These are phyloP conservation scores for Aspergillus steynii DNA, from an alignment of 495 filamentous ascomycete genomes.

Conservation along the genomic window DNA sequence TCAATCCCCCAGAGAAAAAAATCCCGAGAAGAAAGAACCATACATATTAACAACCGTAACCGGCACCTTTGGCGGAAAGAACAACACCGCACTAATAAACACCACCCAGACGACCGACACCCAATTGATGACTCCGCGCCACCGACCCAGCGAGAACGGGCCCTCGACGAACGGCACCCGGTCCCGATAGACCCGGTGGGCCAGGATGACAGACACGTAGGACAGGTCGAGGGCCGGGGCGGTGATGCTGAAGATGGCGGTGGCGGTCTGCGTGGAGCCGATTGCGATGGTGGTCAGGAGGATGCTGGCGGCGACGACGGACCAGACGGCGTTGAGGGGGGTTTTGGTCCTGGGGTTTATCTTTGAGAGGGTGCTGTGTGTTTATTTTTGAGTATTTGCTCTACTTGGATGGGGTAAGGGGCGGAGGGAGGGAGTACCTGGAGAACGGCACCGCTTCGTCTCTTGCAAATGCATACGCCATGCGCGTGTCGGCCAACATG, in stretches of 20 bases:
- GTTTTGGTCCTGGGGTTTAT: conserved; percentile 60
- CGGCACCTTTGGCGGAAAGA: conserved; percentile 63
- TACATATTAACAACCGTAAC: conserved; percentile 65
- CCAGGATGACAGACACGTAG: conserved; percentile 68
- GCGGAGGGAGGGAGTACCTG: conserved; percentile 33
- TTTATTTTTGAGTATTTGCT: conserved; percentile 5
- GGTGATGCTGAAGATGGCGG: conserved; percentile 70
- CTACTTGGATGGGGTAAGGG: background rate
- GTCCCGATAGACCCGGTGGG: conserved; percentile 59
- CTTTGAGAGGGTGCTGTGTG: conserved; percentile 53
- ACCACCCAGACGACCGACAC: conserved; percentile 64
- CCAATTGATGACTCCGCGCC: conserved; percentile 59
- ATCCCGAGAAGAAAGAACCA: conserved; percentile 10
- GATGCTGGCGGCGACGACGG: conserved; percentile 64
- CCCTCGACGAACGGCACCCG: conserved; percentile 62
- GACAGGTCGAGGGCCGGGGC: conserved; percentile 69
- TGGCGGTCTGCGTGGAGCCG: conserved; percentile 64
- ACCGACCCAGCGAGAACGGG: conserved; percentile 63
- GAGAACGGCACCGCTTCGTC: conserved; percentile 72
- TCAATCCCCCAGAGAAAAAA: background rate
- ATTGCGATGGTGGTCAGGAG: conserved; percentile 67
- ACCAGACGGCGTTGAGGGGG: conserved; percentile 70
- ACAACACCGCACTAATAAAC: conserved; percentile 67
- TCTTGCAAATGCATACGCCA: conserved; percentile 72
- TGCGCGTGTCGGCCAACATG: conserved; percentile 69